These are phyloP conservation scores for Penicillium sp. DNA, from an alignment of 2,329 filamentous ascomycete species.

Conservation along the genomic window DNA sequence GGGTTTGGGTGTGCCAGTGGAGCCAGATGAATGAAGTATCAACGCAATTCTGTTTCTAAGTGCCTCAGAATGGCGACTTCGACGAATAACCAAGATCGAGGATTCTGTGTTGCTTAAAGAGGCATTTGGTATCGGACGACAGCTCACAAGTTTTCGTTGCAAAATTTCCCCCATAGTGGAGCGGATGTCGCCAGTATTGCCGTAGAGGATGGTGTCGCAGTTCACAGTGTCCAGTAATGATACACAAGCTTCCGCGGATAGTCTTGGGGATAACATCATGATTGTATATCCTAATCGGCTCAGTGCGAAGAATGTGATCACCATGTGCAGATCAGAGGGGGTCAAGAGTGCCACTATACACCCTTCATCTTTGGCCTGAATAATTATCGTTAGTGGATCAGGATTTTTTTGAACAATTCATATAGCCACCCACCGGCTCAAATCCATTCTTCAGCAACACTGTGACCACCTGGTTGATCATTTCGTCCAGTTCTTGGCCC, in stretches of 20 bases:
- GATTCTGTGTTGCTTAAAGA: conserved; percentile 8
- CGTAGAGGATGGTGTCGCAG: conserved; percentile 39
- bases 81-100: conserved; percentile 16
- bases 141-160: conserved; percentile 22
- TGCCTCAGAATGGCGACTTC: conserved; percentile 22
- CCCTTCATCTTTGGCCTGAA: conserved; percentile 18
- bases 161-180: conserved; percentile 31
- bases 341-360: conserved; percentile 41
- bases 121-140: conserved; percentile 23
- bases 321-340: conserved; percentile 43
- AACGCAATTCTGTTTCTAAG: conserved; percentile 35
- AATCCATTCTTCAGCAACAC: conserved; percentile 34
- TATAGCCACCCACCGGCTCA: conserved; percentile 9
- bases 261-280: conserved; percentile 45
- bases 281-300: conserved; percentile 46
- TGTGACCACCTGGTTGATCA: conserved; percentile 36
- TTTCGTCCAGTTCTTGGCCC: conserved; percentile 37
- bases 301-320: conserved; percentile 46
- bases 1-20: conserved; percentile 49
- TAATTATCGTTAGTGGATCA: neutral
- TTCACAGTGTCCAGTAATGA: conserved; percentile 39
- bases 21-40: conserved; percentile 51
- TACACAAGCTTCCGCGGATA: conserved; percentile 42
- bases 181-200: conserved; percentile 33
- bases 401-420: no score